Base-by-base conservation (phyloP, 345 rosid genomes). In the Dipteronia sinensis region DNA sequence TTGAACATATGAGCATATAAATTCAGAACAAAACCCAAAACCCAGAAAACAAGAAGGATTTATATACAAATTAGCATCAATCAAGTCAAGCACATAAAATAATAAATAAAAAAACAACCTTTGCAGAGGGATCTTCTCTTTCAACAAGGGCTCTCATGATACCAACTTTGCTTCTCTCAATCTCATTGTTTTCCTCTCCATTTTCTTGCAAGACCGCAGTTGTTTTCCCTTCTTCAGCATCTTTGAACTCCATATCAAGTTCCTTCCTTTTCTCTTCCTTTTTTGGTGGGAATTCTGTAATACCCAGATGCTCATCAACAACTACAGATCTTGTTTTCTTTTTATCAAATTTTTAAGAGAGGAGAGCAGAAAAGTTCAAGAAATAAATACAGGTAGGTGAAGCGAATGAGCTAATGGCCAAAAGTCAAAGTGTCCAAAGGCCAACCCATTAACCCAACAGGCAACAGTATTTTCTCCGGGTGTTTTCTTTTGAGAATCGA, bases 111-210 rank as follows among this genome's bases (percentile, higher is more conserved):
- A 49, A 27, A 15, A 1, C 3, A 40, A 91, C 98, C 95, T 93
- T 92, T 9, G 94, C 77, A n/a, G 90, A 82, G 4, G 92, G 92
- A 79, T 95, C 97, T 83, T 93, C 93, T 27, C 87, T 83, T 80
- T 88, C 88, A 65, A 91, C 89, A 47, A 89, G 78, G 59, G 97
- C 92, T 84, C 99, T 89, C 97, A 93, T 89, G 67, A 92, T 88
- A 34, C 90, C 88, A 19, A 95, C 85, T 85, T 92, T 95, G 85
- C 84, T 88, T 59, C 87, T 85, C 87, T 91, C 98, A 40, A 87
- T 82, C 88, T 95, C 93, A 72, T 84, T 85, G 80, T 67, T 81
- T 72, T 65, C 81, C 10, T 12, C 71, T 38, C 69, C 29, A 12
- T 81, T 63, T 9, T 38, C 84, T 19, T 49, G 66, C 76, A 38